Conservation (phyloP, 345 rosid species). For the Limnanthes douglasii region DNA sequence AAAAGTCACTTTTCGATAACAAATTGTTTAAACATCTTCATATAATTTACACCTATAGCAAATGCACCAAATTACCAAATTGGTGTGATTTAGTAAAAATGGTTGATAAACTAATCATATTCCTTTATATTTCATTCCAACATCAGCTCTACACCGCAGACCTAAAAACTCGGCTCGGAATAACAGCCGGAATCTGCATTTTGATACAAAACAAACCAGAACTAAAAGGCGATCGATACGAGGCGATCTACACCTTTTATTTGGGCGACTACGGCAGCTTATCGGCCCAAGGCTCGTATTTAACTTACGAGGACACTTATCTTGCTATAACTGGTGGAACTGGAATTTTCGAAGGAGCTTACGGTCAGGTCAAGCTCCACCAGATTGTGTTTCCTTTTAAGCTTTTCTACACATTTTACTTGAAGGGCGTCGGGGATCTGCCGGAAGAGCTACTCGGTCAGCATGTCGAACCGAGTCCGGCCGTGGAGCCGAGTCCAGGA, state of each 20-base stretch:
- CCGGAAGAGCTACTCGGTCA: slow-evolving; percentile 30
- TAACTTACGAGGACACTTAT: slow-evolving; percentile 52
- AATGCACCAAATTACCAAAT: too few species aligned
- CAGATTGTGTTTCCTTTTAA: slow-evolving; percentile 58
- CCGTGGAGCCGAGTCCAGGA: slow-evolving; percentile 32
- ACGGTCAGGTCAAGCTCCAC: slow-evolving; percentile 48
- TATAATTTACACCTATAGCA: too few species aligned
- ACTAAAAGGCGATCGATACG: slow-evolving; percentile 66
- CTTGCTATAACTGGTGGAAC: slow-evolving; percentile 54
- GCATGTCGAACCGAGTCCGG: slow-evolving; percentile 28
- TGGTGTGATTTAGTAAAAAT: too few species aligned
- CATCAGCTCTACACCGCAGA: slow-evolving; percentile 76
- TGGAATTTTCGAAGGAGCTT: slow-evolving; percentile 48
- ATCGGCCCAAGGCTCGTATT: slow-evolving; percentile 47
- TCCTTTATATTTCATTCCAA: too few species aligned
- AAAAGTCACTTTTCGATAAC: too few species aligned
- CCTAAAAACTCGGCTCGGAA: slow-evolving; percentile 58
- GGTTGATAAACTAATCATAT: too few species aligned
- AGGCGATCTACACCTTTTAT: slow-evolving; percentile 70
- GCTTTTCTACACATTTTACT: slow-evolving; percentile 51
- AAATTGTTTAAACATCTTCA: too few species aligned
- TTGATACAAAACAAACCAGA: slow-evolving; percentile 61
- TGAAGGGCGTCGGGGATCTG: slow-evolving; percentile 37
- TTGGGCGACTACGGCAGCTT: slow-evolving; percentile 66
- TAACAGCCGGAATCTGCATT: slow-evolving; percentile 72